A percentile compares a stretch with the other conserved stretches of the same genome.
Conservation (phyloP, 441 rosid genomes). For the Adansonia madagascariensis region DNA sequence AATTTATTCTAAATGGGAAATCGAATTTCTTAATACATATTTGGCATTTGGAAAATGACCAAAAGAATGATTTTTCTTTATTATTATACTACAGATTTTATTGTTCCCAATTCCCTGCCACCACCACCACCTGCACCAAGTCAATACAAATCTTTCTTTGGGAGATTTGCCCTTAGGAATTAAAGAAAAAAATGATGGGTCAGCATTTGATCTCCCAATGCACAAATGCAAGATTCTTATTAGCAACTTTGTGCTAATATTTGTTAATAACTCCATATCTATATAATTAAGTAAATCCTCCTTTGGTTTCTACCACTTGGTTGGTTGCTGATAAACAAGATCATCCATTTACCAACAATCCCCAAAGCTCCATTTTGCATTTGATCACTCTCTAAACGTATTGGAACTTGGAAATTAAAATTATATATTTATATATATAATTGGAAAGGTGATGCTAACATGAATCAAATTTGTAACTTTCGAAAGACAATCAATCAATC, state of each 20-base stretch:
- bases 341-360: neutral
- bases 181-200: too few relatives aligned
- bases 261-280: neutral
- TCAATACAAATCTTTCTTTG: neutral
- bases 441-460: neutral
- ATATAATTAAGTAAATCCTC: neutral
- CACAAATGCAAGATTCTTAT: neutral
- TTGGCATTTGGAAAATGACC: neutral
- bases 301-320: slow-evolving; percentile 9
- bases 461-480: neutral
- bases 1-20: too few relatives aligned
- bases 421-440: neutral
- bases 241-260: neutral
- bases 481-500: neutral
- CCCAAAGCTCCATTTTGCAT: neutral
- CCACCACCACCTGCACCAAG: neutral
- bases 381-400: neutral
- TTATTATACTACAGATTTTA: neutral
- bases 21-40: neutral
- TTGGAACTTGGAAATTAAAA: neutral
- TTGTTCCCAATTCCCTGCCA: neutral
- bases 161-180: neutral
- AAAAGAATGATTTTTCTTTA: neutral
- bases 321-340: neutral
- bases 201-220: too few relatives aligned